Evolutionary conservation across 192 early-diverging fungal species (phyloP).

Genomic region (Backusella tarrabulga): DNA sequence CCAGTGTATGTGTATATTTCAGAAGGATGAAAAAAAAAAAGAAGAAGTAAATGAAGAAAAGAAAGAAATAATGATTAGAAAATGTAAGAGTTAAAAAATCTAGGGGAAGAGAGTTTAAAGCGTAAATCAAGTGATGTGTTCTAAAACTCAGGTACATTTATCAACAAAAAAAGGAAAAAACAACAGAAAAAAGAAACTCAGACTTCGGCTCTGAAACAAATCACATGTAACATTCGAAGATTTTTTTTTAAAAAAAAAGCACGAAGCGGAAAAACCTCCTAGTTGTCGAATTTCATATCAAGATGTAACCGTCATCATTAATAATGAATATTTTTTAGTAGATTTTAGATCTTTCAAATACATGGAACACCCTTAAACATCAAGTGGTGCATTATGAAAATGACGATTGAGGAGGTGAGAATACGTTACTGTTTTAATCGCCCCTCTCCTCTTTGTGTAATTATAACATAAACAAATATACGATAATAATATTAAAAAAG

Average conservation of each 20-base stretch:
- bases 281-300: background rate
- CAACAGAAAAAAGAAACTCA: background rate
- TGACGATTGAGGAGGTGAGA: background rate
- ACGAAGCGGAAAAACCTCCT: background rate
- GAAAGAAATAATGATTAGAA: background rate
- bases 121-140: background rate
- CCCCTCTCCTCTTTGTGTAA: too few relatives aligned
- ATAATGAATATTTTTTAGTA: too few relatives aligned
- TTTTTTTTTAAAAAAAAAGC: background rate
- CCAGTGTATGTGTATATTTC: background rate
- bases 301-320: background rate
- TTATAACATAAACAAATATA: background rate
- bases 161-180: background rate
- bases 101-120: background rate
- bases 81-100: background rate
- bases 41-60: background rate
- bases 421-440: too few relatives aligned
- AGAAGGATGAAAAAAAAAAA: background rate
- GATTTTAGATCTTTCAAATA: background rate
- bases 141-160: slow-evolving; percentile 1
- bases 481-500: background rate
- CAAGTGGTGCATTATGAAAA: background rate
- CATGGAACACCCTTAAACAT: background rate
- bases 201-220: background rate
- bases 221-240: background rate